These are phyloP conservation scores for Aspergillus chevalieri DNA, from an alignment of 2,329 filamentous ascomycete species.

Conservation along the genomic window DNA sequence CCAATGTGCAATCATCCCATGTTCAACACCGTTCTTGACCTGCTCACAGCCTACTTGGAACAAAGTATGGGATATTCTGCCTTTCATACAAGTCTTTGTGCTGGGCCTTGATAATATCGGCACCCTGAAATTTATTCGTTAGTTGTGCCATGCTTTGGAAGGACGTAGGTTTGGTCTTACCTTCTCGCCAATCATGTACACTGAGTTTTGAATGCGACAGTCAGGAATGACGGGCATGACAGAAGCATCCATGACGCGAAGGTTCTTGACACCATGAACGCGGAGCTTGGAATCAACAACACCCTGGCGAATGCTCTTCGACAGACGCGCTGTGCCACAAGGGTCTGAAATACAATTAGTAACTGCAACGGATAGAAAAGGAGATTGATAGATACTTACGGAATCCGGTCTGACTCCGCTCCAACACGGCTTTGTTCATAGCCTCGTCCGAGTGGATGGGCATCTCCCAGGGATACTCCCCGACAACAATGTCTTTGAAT, in stretches of 20 bases:
- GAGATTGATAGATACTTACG: slow-evolving; percentile 9
- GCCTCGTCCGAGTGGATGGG: slow-evolving; percentile 49
- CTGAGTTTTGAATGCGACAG: slow-evolving; percentile 55
- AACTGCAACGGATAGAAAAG: not conserved
- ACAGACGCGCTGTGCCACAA: slow-evolving; percentile 51
- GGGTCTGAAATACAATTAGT: slow-evolving; percentile 32
- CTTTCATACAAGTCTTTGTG: slow-evolving; percentile 20
- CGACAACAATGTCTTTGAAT: slow-evolving; percentile 41
- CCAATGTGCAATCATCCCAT: not conserved
- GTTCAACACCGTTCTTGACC: not conserved
- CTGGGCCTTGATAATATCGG: slow-evolving; percentile 23
- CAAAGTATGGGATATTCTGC: slow-evolving; percentile 14
- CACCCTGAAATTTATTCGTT: slow-evolving; percentile 10
- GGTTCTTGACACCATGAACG: slow-evolving; percentile 49
- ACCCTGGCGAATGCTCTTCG: slow-evolving; percentile 46
- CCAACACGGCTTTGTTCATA: slow-evolving; percentile 53
- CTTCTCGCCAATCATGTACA: slow-evolving; percentile 56
- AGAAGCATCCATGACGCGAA: slow-evolving; percentile 53
- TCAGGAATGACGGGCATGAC: slow-evolving; percentile 51
- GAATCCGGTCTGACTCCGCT: slow-evolving; percentile 50
- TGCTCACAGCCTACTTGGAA: slow-evolving; percentile 7
- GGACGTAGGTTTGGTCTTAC: slow-evolving; percentile 6
- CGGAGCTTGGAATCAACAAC: slow-evolving; percentile 48
- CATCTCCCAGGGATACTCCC: slow-evolving; percentile 56
- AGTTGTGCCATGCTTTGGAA: slow-evolving; percentile 2